Percentiles rank a stretch among this genome's conserved stretches.
Conservation (phyloP, 495 filamentous ascomycete genomes). For the Tuber borchii region DNA sequence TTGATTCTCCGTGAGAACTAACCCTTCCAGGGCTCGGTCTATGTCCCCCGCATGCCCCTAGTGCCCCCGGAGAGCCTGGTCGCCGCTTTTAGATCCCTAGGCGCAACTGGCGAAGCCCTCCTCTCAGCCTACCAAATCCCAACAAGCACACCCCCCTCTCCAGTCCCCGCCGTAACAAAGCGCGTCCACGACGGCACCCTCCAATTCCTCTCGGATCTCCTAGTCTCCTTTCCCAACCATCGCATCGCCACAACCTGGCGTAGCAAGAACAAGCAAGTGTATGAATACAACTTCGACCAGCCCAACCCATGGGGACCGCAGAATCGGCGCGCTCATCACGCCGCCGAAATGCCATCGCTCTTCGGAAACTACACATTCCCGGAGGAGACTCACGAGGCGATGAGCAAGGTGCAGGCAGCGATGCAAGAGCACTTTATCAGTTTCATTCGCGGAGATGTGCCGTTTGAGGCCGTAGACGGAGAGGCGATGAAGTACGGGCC, state of each 20-base stretch:
- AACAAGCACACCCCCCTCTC: not conserved
- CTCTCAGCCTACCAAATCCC: conserved; percentile 1
- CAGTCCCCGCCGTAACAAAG: not conserved
- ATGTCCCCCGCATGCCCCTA: not conserved
- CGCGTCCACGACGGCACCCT: not conserved
- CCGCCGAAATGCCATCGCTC: not conserved
- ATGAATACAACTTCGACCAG: not conserved
- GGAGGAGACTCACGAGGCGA: not conserved
- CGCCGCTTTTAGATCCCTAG: not conserved
- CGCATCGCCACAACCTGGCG: not conserved
- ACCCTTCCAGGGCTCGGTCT: not conserved
- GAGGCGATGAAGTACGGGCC: not conserved
- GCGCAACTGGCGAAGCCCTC: not conserved
- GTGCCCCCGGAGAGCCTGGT: not conserved
- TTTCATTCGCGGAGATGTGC: not conserved
- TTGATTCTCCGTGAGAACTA: not conserved
- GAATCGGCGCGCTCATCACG: not conserved
- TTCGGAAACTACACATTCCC: not conserved
- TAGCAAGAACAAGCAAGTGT: not conserved
- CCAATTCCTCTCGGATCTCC: not conserved
- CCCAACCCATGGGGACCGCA: not conserved
- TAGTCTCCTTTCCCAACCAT: not conserved
- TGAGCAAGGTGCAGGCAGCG: not conserved
- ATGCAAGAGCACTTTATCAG: not conserved
- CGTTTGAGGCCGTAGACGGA: not conserved